Percentiles rank a stretch among this genome's conserved stretches.
These are phyloP conservation scores for Benincasa hispida DNA, from an alignment of 306 rosid species.

Conservation along the genomic window DNA sequence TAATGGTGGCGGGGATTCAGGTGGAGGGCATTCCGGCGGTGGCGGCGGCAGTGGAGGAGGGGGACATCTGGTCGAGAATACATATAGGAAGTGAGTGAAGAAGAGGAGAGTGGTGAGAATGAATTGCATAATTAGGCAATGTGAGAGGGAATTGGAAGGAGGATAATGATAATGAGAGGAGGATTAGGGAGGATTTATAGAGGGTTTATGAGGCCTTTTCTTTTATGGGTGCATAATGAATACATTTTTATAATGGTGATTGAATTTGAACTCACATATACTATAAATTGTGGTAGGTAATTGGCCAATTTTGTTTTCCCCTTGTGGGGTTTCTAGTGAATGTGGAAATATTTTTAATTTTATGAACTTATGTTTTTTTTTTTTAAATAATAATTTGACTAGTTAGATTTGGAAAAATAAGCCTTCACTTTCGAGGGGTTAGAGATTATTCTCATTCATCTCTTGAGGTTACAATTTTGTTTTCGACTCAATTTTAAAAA, in stretches of 20 bases:
- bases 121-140: constrained; percentile 1
- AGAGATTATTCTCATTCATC: no score
- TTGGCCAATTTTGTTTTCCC: not conserved
- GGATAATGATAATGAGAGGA: not conserved
- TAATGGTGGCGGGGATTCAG: not conserved
- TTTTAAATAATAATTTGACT: not conserved
- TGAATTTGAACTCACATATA: not conserved
- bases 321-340: not conserved
- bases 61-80: not conserved
- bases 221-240: not conserved
- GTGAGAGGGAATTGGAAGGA: not conserved
- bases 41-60: not conserved
- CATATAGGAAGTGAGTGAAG: not conserved
- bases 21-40: not conserved
- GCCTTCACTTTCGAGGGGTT: no score
- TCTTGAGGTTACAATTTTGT: no score
- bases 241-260: not conserved
- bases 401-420: no score
- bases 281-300: not conserved
- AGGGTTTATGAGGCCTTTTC: not conserved
- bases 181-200: not conserved
- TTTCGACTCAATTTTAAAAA: no score
- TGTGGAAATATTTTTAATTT: not conserved
- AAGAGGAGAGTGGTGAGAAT: constrained; percentile 2
- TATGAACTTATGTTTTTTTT: not conserved